phyloP scores from a whole-genome alignment of 1,284 basidiomycete species.

The Rhodotorula sp. region DNA sequence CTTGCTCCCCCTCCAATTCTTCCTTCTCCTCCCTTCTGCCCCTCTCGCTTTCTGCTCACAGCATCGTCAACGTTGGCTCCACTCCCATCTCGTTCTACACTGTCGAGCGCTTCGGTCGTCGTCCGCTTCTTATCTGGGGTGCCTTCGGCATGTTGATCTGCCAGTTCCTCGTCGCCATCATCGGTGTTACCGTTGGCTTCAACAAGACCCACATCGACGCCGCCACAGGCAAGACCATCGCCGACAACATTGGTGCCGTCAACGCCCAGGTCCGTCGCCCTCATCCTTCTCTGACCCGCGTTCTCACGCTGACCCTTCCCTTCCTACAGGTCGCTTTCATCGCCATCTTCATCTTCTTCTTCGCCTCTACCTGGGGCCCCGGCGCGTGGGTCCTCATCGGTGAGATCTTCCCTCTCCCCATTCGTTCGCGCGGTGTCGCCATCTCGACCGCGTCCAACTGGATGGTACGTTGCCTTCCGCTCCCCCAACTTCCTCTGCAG shows the following conservation, averaged over 20 bases:
- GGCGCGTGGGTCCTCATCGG: slow-evolving; percentile 42
- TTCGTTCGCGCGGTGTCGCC: slow-evolving; percentile 45
- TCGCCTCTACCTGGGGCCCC: slow-evolving; percentile 45
- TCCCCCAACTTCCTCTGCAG: too few relatives aligned
- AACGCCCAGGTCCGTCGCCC: slow-evolving; percentile 33
- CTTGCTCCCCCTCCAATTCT: background rate
- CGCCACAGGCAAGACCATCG: slow-evolving; percentile 19
- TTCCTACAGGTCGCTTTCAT: slow-evolving; percentile 43
- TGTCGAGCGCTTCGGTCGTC: slow-evolving; percentile 46
- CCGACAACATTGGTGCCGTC: slow-evolving; percentile 43
- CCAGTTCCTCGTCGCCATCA: slow-evolving; percentile 46
- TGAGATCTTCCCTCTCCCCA: slow-evolving; percentile 43
- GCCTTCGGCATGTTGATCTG: slow-evolving; percentile 63
- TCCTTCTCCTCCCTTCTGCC: background rate
- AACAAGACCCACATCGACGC: slow-evolving; percentile 32
- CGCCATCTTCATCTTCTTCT: slow-evolving; percentile 47
- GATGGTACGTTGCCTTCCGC: too few relatives aligned
- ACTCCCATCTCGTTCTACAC: slow-evolving; percentile 48
- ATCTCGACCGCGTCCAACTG: slow-evolving; percentile 49
- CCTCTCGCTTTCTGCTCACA: background rate
- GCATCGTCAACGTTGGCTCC: slow-evolving; percentile 46
- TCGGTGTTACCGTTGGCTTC: slow-evolving; percentile 43
- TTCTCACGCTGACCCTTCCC: background rate
- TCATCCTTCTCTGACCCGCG: background rate
- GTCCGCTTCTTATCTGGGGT: slow-evolving; percentile 62